phyloP scores from a whole-genome alignment of 768 basidiomycete species.

The Russula compacta region DNA sequence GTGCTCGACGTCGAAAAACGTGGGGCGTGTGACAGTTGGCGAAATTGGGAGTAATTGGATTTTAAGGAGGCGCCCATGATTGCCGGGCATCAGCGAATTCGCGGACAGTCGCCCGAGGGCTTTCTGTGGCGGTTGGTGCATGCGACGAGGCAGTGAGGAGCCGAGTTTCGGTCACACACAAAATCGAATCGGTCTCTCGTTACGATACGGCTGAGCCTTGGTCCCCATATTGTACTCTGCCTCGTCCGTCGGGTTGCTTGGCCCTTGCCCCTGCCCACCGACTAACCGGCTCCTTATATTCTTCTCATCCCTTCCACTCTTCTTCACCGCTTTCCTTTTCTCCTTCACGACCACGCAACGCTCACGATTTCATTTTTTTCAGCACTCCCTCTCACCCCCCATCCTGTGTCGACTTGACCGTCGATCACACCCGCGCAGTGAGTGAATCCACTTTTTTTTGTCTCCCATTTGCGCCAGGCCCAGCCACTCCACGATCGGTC shows the following conservation, averaged over 20 bases:
- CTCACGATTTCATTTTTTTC: constrained; percentile 20
- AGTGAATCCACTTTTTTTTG: constrained; percentile 29
- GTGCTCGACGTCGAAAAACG: constrained; percentile 32
- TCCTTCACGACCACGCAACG: constrained; percentile 30
- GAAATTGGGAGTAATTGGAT: constrained; percentile 10
- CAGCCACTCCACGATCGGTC: constrained; percentile 6
- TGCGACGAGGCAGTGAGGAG: neutral
- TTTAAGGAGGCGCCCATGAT: constrained; percentile 7
- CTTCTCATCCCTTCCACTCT: constrained; percentile 22
- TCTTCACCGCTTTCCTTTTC: constrained; percentile 21
- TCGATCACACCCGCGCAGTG: constrained; percentile 12
- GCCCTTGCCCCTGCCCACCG: neutral
- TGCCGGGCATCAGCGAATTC: constrained; percentile 12
- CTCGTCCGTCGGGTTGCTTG: neutral
- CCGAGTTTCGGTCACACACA: constrained; percentile 5
- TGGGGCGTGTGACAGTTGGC: constrained; percentile 32
- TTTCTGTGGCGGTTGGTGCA: constrained; percentile 4
- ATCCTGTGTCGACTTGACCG: constrained; percentile 1
- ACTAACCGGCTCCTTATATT: constrained; percentile 29
- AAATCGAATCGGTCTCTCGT: neutral
- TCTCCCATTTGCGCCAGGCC: neutral
- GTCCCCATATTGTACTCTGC: neutral
- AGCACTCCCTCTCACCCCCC: neutral
- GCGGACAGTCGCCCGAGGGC: constrained; percentile 5
- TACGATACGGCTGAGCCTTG: neutral